A percentile compares a stretch with the other conserved stretches of the same genome.
Conservation (phyloP, 129 eudicot species). For the Escallonia herrerae region DNA sequence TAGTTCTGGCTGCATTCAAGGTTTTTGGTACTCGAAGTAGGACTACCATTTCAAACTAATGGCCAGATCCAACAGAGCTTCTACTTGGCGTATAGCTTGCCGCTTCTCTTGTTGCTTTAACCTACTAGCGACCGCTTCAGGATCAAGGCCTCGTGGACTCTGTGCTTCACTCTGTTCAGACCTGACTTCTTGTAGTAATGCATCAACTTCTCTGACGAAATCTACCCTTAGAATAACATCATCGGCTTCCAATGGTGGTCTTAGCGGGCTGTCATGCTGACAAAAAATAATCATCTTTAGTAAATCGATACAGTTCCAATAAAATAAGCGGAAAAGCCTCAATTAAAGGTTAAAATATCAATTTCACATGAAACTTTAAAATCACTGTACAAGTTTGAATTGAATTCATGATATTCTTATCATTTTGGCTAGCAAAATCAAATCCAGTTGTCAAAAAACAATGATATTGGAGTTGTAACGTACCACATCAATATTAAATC, state of each 20-base stretch:
- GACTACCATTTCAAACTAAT: constrained; percentile 68
- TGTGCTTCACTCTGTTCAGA: constrained; percentile 25
- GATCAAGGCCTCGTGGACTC: constrained; percentile 45
- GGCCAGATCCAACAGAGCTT: constrained; percentile 72
- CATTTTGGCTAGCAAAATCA: no score
- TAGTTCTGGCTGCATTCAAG: no score
- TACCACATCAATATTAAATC: constrained; percentile 95
- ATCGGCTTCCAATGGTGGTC: constrained; percentile 57
- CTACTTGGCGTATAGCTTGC: constrained; percentile 63
- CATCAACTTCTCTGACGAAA: constrained; percentile 78
- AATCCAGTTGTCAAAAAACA: no score
- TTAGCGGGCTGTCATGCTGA: constrained; percentile 86
- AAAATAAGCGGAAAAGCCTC: no score
- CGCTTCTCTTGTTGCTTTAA: constrained; percentile 87
- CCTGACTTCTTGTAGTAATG: constrained; percentile 71
- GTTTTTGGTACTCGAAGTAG: not conserved
- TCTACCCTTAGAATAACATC: constrained; percentile 81
- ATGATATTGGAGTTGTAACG: not conserved
- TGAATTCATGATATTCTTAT: no score
- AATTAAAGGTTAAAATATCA: no score
- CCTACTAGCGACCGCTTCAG: constrained; percentile 76
- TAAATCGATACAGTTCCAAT: no score
- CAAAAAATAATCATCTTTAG: not conserved
- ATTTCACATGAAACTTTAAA: no score
- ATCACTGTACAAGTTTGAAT: no score